Conservation (phyloP, 2,329 filamentous ascomycete genomes). For the Sclerotinia glacialis region DNA sequence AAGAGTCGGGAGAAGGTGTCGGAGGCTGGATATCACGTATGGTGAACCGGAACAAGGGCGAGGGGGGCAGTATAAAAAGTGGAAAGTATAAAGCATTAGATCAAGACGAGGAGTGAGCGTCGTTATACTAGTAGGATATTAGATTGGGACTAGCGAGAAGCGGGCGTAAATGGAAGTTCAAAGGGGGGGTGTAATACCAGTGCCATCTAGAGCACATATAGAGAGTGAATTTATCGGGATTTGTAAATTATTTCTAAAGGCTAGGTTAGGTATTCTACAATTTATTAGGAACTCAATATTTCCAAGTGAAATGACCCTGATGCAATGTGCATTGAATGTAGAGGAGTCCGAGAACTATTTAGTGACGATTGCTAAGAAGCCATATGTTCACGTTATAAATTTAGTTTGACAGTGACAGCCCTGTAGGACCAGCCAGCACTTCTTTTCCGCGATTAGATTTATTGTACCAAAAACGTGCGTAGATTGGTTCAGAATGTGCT, state of each 20-base stretch:
- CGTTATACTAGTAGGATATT: conserved; percentile 5
- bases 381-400: not conserved
- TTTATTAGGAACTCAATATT: not conserved
- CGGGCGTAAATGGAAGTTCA: conserved; percentile 26
- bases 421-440: no score
- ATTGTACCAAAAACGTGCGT: not conserved
- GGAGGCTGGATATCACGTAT: conserved; percentile 69
- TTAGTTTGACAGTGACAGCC: conserved; percentile 5
- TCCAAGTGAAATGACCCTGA: not conserved
- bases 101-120: conserved; percentile 44
- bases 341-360: not conserved
- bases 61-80: conserved; percentile 33
- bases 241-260: conserved; percentile 18
- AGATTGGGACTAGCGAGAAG: conserved; percentile 23
- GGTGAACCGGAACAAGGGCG: conserved; percentile 52
- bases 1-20: conserved; percentile 50
- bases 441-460: no score
- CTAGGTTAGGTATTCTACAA: not conserved
- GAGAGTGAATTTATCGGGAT: conserved; percentile 12
- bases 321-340: not conserved
- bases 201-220: conserved; percentile 21
- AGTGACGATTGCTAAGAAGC: not conserved
- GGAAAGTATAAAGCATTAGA: conserved; percentile 41
- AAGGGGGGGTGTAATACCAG: conserved; percentile 23
- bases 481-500: not conserved